Evolutionary conservation across 805 yeast genomes (phyloP).

Genomic region (Zygoascus bituminiphila): DNA sequence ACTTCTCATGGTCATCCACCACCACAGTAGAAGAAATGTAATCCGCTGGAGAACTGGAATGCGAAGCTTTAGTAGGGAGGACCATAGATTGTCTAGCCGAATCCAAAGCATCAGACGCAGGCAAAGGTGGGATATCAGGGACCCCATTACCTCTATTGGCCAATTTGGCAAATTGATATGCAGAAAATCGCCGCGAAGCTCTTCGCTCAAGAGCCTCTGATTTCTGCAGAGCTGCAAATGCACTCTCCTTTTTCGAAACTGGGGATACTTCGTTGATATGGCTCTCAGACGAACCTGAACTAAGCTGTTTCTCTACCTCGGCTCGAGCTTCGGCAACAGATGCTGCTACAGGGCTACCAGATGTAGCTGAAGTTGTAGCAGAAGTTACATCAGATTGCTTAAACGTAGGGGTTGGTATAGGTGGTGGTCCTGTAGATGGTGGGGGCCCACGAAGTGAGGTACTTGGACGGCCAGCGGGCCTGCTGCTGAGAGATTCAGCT

Average conservation of each 20-base stretch:
- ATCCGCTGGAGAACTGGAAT: slow-evolving; percentile 17
- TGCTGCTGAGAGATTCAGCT: slow-evolving; percentile 9
- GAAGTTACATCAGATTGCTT: neutral
- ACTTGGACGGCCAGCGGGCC: neutral
- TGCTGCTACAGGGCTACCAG: no score
- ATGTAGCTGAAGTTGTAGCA: no score
- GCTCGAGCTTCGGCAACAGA: neutral
- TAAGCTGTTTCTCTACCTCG: neutral
- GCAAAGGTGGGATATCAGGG: slow-evolving; percentile 21
- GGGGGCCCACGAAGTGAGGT: neutral
- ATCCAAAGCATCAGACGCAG: slow-evolving; percentile 13
- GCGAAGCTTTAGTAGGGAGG: slow-evolving; percentile 19
- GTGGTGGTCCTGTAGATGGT: neutral
- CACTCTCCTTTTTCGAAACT: slow-evolving; percentile 34
- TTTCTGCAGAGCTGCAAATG: slow-evolving; percentile 69
- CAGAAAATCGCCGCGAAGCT: slow-evolving; percentile 90
- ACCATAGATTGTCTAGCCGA: slow-evolving; percentile 17
- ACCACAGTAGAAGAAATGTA: slow-evolving; percentile 16
- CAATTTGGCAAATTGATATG: slow-evolving; percentile 80
- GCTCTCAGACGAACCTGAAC: neutral
- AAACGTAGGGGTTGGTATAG: neutral
- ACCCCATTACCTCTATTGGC: slow-evolving; percentile 33
- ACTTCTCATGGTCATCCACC: slow-evolving; percentile 6
- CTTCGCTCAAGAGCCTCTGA: slow-evolving; percentile 80
- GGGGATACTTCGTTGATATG: neutral